Evolutionary conservation across 768 basidiomycete genomes (phyloP).

Genomic region (Lentinula aciculospora): DNA sequence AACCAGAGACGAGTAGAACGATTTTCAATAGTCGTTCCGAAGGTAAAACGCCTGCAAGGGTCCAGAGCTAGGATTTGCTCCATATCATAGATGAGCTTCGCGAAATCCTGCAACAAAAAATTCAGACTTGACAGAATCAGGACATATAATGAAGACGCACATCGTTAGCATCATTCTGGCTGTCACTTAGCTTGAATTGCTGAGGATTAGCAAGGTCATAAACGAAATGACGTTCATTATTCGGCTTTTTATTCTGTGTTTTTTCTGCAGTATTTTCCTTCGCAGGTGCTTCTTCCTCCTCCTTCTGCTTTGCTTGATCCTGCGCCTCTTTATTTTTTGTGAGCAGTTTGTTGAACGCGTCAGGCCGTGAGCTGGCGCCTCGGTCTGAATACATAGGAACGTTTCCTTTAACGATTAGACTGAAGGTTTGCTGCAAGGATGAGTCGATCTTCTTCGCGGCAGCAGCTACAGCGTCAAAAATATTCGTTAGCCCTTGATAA

Average conservation of each 20-base stretch:
- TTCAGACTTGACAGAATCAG: background rate
- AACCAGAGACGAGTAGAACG: background rate
- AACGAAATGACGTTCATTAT: no score
- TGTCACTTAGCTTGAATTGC: background rate
- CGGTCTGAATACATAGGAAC: background rate
- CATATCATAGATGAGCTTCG: background rate
- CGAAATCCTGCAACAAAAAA: background rate
- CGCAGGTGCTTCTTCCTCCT: no score
- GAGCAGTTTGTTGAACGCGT: background rate
- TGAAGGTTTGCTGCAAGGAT: background rate
- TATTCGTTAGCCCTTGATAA: background rate
- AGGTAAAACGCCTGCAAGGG: background rate
- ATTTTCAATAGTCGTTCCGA: background rate
- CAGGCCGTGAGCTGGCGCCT: background rate
- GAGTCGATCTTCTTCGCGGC: background rate
- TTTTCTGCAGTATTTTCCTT: no score
- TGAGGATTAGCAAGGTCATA: background rate
- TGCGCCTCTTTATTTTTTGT: background rate
- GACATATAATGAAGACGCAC: background rate
- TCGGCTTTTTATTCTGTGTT: background rate
- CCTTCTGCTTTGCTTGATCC: background rate
- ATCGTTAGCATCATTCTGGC: background rate
- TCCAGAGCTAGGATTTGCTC: background rate
- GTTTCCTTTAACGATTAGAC: background rate
- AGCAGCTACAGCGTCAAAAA: background rate